phyloP scores from a whole-genome alignment of 192 early-diverging fungal genomes.

The Allomyces javanicus region DNA sequence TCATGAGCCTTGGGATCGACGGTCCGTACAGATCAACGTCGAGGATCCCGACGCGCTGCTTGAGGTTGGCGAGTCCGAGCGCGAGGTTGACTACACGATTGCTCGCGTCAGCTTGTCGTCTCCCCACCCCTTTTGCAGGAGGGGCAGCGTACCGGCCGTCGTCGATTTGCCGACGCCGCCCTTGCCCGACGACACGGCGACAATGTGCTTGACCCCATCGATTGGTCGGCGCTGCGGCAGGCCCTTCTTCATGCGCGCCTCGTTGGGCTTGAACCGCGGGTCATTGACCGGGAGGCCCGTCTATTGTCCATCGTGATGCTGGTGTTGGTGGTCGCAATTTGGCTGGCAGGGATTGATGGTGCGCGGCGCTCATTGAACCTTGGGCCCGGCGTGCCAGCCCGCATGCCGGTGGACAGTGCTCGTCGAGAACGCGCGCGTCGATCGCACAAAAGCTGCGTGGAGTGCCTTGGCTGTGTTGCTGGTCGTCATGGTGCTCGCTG shows the following conservation, averaged over 20 bases:
- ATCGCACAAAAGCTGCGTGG: no score
- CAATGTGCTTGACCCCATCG: constrained; percentile 46
- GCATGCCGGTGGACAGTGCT: no score
- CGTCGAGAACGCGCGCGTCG: no score
- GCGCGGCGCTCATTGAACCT: no score
- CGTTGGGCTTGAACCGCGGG: neutral
- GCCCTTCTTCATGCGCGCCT: constrained; percentile 36
- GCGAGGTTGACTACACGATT: constrained; percentile 41
- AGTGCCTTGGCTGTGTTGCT: no score
- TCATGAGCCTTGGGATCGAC: constrained; percentile 68
- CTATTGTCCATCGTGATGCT: neutral
- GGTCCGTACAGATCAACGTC: constrained; percentile 91
- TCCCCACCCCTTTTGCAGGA: no score
- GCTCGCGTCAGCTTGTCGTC: neutral
- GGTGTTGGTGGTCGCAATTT: no score
- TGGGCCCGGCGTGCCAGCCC: no score
- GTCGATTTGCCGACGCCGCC: constrained; percentile 87
- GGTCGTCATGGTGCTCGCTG: no score
- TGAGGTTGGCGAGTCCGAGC: constrained; percentile 31
- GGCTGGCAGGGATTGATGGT: no score
- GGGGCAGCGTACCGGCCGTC: constrained; percentile 33
- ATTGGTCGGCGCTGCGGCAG: constrained; percentile 49
- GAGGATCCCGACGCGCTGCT: constrained; percentile 44
- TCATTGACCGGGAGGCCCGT: neutral
- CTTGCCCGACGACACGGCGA: constrained; percentile 73